phyloP scores from a whole-genome alignment of 1,284 basidiomycete species.

The Tetrapyrgos nigripes region DNA sequence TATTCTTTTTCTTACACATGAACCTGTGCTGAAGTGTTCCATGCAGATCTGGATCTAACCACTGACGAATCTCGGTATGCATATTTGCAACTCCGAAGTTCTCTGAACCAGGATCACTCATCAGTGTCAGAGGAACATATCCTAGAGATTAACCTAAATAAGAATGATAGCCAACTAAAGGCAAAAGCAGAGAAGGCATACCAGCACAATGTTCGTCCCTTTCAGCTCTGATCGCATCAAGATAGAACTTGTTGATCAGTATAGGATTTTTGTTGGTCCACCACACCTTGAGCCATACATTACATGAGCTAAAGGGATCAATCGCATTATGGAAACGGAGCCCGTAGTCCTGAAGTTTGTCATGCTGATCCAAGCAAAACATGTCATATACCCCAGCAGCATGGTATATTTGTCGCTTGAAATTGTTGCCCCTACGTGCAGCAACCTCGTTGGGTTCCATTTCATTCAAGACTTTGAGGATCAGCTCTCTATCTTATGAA shows the following conservation, averaged over 20 bases:
- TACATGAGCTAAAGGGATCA: constrained; percentile 38
- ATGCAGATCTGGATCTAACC: constrained; percentile 35
- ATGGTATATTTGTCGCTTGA: constrained; percentile 31
- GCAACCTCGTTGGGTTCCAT: constrained; percentile 13
- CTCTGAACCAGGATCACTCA: constrained; percentile 45
- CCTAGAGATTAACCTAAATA: background rate
- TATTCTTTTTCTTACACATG: constrained; percentile 37
- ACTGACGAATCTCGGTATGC: constrained; percentile 40
- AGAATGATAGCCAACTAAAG: background rate
- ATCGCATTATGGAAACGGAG: constrained; percentile 41
- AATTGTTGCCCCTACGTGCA: background rate
- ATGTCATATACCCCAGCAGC: constrained; percentile 39
- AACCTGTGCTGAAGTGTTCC: constrained; percentile 43
- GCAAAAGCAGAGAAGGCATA: constrained; percentile 12
- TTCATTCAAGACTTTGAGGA: constrained; percentile 3
- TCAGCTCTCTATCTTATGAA: constrained; percentile 7
- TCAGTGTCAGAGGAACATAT: constrained; percentile 40
- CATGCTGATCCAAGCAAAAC: constrained; percentile 42
- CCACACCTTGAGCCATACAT: constrained; percentile 46
- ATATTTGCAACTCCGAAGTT: constrained; percentile 45
- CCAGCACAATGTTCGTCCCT: constrained; percentile 17
- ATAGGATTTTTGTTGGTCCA: constrained; percentile 47
- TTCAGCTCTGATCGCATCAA: constrained; percentile 21
- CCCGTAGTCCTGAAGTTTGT: constrained; percentile 47
- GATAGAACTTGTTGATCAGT: constrained; percentile 39